Percentiles rank a stretch among this genome's conserved stretches.
phyloP scores from a whole-genome alignment of 345 rosid genomes.

The Dimocarpus longan region DNA sequence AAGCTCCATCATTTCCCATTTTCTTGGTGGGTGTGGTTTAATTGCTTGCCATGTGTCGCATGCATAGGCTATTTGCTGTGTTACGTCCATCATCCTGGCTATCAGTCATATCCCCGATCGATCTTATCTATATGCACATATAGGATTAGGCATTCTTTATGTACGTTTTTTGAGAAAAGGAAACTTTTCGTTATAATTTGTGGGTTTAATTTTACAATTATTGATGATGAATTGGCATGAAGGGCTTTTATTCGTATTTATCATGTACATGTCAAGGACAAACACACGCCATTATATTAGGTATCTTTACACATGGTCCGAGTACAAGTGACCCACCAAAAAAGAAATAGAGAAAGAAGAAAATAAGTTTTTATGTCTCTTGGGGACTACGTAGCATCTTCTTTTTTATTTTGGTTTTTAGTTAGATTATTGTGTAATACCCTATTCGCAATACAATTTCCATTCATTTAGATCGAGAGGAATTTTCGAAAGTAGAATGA shows the following conservation, averaged over 20 bases:
- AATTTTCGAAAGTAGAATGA: no score
- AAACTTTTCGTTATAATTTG: neutral
- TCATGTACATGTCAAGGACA: neutral
- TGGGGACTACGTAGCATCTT: no score
- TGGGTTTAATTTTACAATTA: neutral
- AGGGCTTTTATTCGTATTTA: neutral
- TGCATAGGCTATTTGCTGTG: neutral
- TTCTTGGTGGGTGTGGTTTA: neutral
- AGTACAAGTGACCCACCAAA: neutral
- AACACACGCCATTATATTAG: neutral
- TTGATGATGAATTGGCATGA: neutral
- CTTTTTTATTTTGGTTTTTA: no score
- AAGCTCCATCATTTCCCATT: neutral
- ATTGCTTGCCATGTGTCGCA: conserved; percentile 10
- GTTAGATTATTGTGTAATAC: no score
- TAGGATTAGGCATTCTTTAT: neutral
- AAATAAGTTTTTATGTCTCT: neutral
- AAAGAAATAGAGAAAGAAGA: neutral
- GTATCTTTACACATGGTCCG: neutral
- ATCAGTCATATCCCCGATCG: neutral
- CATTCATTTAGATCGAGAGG: no score
- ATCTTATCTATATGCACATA: neutral
- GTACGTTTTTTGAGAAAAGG: neutral
- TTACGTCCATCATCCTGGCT: neutral
- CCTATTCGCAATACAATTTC: no score